Percentiles rank a stretch among this genome's conserved stretches.
Evolutionary conservation across 352 stramenopile species (phyloP).

Genomic region (Globisporangium lucens): DNA sequence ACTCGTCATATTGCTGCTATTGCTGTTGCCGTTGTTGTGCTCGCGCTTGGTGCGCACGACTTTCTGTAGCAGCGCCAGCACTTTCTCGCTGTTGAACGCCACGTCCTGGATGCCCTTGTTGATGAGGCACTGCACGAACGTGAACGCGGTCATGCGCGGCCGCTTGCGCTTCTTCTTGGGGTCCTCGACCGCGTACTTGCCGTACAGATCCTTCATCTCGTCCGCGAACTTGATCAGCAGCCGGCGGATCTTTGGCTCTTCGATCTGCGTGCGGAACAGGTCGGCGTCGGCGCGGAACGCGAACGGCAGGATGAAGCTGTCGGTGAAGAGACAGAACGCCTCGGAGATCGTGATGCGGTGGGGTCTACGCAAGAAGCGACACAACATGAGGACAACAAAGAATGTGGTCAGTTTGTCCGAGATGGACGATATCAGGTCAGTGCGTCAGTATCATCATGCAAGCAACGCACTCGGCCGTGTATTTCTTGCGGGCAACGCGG

Average conservation of each 20-base stretch:
- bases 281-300: slow-evolving; percentile 72
- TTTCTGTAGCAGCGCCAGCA: slow-evolving; percentile 53
- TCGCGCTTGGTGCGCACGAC: slow-evolving; percentile 38
- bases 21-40: slow-evolving; percentile 9
- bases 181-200: slow-evolving; percentile 48
- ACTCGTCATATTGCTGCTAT: slow-evolving; percentile 8
- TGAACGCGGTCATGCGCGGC: slow-evolving; percentile 53
- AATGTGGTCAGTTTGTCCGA: not conserved
- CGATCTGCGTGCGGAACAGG: slow-evolving; percentile 69
- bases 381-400: not conserved
- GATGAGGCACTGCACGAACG: slow-evolving; percentile 59
- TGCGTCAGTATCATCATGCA: too few relatives aligned
- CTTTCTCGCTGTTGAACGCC: slow-evolving; percentile 58
- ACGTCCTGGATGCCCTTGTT: slow-evolving; percentile 61
- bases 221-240: slow-evolving; percentile 62
- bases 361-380: slow-evolving; percentile 21
- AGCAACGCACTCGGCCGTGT: slow-evolving; percentile 47
- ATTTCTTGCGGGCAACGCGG: slow-evolving; percentile 58
- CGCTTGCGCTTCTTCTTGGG: slow-evolving; percentile 34
- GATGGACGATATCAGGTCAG: not conserved
- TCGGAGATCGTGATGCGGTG: slow-evolving; percentile 70
- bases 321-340: slow-evolving; percentile 68
- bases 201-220: slow-evolving; percentile 56
- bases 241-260: slow-evolving; percentile 58
- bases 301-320: slow-evolving; percentile 73